Conservation (phyloP, 768 basidiomycete species). For the Podaxis mareebaensis region DNA sequence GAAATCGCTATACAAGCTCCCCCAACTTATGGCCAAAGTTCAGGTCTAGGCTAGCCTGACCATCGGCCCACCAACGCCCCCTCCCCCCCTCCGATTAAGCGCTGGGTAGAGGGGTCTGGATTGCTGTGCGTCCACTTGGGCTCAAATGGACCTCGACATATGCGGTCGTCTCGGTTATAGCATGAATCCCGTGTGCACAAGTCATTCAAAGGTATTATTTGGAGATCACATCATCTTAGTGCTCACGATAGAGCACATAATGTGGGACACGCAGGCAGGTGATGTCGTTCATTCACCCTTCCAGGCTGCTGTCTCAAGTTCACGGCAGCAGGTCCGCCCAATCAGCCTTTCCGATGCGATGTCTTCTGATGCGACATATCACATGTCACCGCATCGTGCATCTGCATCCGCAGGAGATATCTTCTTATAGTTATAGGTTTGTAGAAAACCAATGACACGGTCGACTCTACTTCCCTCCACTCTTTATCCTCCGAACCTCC, state of each 20-base stretch:
- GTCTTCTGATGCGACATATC: not conserved
- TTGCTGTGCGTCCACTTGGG: not conserved
- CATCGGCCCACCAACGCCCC: no score
- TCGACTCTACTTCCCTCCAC: not conserved
- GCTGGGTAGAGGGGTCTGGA: not conserved
- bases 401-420: not conserved
- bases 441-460: not conserved
- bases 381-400: not conserved
- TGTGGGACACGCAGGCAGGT: not conserved
- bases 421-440: not conserved
- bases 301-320: not conserved
- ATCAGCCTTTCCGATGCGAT: not conserved
- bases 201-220: not conserved
- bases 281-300: not conserved
- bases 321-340: not conserved
- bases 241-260: not conserved
- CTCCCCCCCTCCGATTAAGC: not conserved
- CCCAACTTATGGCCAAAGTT: not conserved
- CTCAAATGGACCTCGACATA: not conserved
- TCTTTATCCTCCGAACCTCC: not conserved
- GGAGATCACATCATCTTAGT: not conserved
- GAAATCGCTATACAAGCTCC: not conserved
- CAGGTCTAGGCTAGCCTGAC: not conserved
- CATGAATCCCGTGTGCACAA: not conserved
- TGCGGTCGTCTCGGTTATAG: not conserved